phyloP scores from a whole-genome alignment of 495 filamentous ascomycete species.

The Xylaria palmicola region DNA sequence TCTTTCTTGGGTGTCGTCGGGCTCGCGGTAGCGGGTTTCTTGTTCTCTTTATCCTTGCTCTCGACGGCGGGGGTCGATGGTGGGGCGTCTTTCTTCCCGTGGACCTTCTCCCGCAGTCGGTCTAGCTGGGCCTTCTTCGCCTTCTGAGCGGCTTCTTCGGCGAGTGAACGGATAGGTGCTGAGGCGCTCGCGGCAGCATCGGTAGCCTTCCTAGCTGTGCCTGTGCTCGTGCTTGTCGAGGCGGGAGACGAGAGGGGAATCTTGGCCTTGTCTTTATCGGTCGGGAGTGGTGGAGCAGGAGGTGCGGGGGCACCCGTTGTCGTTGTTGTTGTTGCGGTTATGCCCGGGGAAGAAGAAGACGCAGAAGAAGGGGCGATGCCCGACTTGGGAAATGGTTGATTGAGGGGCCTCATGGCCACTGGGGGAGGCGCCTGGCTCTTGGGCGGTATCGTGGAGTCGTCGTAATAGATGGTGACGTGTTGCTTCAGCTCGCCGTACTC shows the following conservation, averaged over 20 bases:
- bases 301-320: slow-evolving; percentile 21
- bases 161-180: slow-evolving; percentile 59
- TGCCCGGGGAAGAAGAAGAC: slow-evolving; percentile 32
- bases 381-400: slow-evolving; percentile 27
- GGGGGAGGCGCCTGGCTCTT: slow-evolving; percentile 39
- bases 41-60: slow-evolving; percentile 32
- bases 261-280: slow-evolving; percentile 20
- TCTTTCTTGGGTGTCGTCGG: slow-evolving; percentile 5
- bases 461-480: slow-evolving; percentile 61
- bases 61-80: slow-evolving; percentile 20
- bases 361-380: slow-evolving; percentile 28
- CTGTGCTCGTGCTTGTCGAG: slow-evolving; percentile 10
- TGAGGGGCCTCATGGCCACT: slow-evolving; percentile 19
- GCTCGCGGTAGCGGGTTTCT: slow-evolving; percentile 23
- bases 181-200: slow-evolving; percentile 23
- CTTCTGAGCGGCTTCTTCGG: slow-evolving; percentile 69
- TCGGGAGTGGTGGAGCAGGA: slow-evolving; percentile 25
- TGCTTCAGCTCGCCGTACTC: slow-evolving; percentile 94
- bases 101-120: slow-evolving; percentile 39
- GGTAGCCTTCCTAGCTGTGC: slow-evolving; percentile 19
- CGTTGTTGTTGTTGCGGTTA: slow-evolving; percentile 39
- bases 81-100: slow-evolving; percentile 35
- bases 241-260: slow-evolving; percentile 14
- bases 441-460: slow-evolving; percentile 51
- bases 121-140: slow-evolving; percentile 52